phyloP scores from a whole-genome alignment of 2,329 filamentous ascomycete species.

The Trichoderma asperellum region DNA sequence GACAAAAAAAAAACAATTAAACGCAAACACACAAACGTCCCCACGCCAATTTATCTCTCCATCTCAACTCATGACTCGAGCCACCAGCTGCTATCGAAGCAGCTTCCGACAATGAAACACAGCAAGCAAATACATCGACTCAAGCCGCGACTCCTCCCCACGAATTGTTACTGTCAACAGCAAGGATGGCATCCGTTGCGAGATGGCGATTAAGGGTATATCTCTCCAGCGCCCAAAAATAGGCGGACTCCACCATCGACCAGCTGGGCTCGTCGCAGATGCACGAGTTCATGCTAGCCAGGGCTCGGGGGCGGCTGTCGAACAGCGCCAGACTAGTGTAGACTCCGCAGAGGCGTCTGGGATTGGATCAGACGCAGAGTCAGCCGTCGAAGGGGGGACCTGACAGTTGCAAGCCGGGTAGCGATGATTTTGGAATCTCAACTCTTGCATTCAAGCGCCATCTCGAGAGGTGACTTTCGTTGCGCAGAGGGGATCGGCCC shows the following conservation, averaged over 20 bases:
- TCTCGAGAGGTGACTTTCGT: background rate
- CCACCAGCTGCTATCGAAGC: background rate
- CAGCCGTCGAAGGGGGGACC: conserved; percentile 21
- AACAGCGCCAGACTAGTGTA: conserved; percentile 13
- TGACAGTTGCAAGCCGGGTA: background rate
- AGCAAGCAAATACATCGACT: background rate
- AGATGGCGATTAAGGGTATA: background rate
- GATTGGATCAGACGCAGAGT: conserved; percentile 21
- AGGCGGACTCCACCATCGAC: background rate
- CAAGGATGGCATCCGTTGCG: background rate
- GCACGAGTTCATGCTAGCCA: conserved; percentile 23
- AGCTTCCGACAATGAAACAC: background rate
- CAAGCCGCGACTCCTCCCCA: background rate
- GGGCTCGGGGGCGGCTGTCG: conserved; percentile 5
- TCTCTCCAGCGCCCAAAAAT: background rate
- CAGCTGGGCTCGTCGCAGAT: conserved; percentile 8
- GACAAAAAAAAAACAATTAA: background rate
- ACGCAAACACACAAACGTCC: background rate
- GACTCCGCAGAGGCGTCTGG: conserved; percentile 15
- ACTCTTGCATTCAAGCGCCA: background rate
- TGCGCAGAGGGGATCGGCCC: background rate
- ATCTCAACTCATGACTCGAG: conserved; percentile 1
- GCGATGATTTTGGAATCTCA: background rate
- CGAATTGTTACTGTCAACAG: background rate
- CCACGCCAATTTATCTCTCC: conserved; percentile 9